phyloP scores from a whole-genome alignment of 306 rosid species.

The Fragaria nilgerrensis region DNA sequence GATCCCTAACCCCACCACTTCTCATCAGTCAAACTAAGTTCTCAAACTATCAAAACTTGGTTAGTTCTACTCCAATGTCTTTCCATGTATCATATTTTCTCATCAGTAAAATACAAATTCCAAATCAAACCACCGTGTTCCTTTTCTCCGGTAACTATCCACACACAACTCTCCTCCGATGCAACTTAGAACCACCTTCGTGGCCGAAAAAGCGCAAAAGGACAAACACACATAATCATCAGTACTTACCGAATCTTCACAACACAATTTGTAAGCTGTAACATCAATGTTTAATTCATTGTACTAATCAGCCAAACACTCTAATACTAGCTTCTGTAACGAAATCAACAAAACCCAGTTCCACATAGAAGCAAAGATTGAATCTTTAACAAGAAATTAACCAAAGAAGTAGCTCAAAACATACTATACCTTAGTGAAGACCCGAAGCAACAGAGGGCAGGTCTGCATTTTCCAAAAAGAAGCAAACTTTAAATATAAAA shows the following conservation, averaged over 20 bases:
- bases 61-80: background rate
- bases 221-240: background rate
- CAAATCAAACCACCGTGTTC: background rate
- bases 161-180: background rate
- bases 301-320: background rate
- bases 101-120: background rate
- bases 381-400: background rate
- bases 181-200: background rate
- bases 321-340: background rate
- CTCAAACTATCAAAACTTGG: background rate
- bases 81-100: background rate
- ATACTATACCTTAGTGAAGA: conserved; percentile 73
- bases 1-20: background rate
- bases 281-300: background rate
- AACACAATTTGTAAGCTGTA: background rate
- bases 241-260: background rate
- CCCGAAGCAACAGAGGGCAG: conserved; percentile 90
- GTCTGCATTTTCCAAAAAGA: conserved; percentile 41
- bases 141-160: background rate
- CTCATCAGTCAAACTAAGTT: background rate
- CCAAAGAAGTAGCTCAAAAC: background rate
- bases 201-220: background rate
- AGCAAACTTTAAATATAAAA: background rate
- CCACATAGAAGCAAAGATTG: background rate
- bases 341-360: conserved; percentile 2